A percentile compares a stretch with the other conserved stretches of the same genome.
Evolutionary conservation across 257 asterid genomes (phyloP).

Genomic region (Solanum raphanifolium): DNA sequence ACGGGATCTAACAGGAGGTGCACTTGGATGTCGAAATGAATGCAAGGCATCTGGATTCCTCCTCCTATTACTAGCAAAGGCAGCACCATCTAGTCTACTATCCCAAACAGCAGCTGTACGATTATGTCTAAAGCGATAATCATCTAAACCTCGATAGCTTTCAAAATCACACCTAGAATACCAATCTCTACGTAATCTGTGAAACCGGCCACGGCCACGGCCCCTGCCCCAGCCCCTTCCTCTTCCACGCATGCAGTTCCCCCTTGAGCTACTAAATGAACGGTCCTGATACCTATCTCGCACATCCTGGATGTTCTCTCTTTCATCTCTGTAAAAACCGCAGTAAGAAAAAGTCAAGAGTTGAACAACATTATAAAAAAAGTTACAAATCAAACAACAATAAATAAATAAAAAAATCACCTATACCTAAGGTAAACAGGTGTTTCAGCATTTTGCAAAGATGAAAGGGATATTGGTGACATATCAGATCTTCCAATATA

Average conservation of each 20-base stretch:
- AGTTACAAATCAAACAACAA: neutral
- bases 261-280: conserved; percentile 44
- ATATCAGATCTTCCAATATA: conserved; percentile 17
- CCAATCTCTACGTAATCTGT: too few relatives aligned
- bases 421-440: conserved; percentile 32
- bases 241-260: conserved; percentile 43
- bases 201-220: neutral
- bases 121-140: too few relatives aligned
- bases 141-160: too few relatives aligned
- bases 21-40: too few relatives aligned
- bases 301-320: neutral
- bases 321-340: neutral
- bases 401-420: conserved; percentile 22
- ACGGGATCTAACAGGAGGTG: too few relatives aligned
- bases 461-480: conserved; percentile 17
- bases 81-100: too few relatives aligned
- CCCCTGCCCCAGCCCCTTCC: conserved; percentile 15
- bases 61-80: too few relatives aligned
- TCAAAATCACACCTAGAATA: too few relatives aligned
- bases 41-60: too few relatives aligned
- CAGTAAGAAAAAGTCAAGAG: neutral
- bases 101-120: too few relatives aligned
- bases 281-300: conserved; percentile 47
- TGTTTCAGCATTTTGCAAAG: conserved; percentile 32
- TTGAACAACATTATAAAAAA: neutral